Evolutionary conservation across 2,329 filamentous ascomycete genomes (phyloP).

Genomic region (Aureobasidium uvarum): DNA sequence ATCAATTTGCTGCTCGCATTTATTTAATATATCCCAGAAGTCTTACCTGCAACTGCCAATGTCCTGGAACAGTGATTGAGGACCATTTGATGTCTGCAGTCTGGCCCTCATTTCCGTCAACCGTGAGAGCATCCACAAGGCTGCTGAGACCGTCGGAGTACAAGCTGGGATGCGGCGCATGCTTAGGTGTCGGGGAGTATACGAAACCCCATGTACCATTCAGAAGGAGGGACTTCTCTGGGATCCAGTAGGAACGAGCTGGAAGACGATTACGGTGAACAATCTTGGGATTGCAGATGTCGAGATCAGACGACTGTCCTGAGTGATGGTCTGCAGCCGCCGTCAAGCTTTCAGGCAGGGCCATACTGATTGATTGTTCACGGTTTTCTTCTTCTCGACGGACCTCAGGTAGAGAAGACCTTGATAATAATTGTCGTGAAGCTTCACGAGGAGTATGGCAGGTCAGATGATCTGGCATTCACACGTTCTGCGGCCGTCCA

Average conservation of each 20-base stretch:
- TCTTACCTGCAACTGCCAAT: slow-evolving; percentile 35
- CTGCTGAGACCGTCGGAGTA: slow-evolving; percentile 26
- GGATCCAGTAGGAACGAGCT: slow-evolving; percentile 26
- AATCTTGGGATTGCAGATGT: slow-evolving; percentile 26
- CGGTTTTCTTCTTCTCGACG: neutral
- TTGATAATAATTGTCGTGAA: neutral
- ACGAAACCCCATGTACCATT: slow-evolving; percentile 60
- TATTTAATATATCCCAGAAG: slow-evolving; percentile 39
- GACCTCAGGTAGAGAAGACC: neutral
- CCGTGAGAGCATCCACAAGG: slow-evolving; percentile 6
- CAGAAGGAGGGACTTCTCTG: slow-evolving; percentile 38
- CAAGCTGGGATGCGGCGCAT: slow-evolving; percentile 45
- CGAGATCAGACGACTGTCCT: slow-evolving; percentile 6
- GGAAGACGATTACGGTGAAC: slow-evolving; percentile 32
- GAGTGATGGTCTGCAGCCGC: slow-evolving; percentile 20
- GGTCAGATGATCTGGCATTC: slow-evolving; percentile 14
- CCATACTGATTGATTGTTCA: neutral
- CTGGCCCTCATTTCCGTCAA: slow-evolving; percentile 3
- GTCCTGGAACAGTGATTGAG: slow-evolving; percentile 27
- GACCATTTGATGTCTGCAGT: slow-evolving; percentile 18
- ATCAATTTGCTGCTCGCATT: slow-evolving; percentile 56
- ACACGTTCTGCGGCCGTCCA: slow-evolving; percentile 2
- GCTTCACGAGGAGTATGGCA: neutral
- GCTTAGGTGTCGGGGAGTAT: slow-evolving; percentile 48
- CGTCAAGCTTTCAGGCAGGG: slow-evolving; percentile 14